phyloP scores from a whole-genome alignment of 306 rosid species.

The Quercus cerris region DNA sequence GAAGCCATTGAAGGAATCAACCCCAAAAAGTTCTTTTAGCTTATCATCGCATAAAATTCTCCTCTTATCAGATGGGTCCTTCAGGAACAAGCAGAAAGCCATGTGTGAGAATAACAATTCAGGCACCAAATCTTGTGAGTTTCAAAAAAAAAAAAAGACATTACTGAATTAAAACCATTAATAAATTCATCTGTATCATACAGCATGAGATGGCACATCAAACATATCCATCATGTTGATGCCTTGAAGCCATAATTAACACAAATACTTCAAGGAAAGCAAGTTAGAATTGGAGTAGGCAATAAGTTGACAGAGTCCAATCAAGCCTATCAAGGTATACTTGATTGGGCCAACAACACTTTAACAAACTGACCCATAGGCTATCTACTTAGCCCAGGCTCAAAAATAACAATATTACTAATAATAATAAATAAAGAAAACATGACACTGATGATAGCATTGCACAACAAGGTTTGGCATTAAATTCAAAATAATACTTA shows the following conservation, averaged over 20 bases:
- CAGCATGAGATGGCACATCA: neutral
- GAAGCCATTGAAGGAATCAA: slow-evolving; percentile 19
- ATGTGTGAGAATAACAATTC: neutral
- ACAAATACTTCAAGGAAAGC: neutral
- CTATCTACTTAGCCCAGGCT: too few species aligned
- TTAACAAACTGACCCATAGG: neutral
- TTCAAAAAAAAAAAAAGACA: neutral
- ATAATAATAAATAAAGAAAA: neutral
- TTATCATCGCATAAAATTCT: slow-evolving; percentile 17
- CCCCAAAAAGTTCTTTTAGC: slow-evolving; percentile 17
- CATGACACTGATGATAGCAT: neutral
- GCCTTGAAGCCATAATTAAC: too few species aligned
- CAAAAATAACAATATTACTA: too few species aligned
- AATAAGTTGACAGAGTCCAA: neutral
- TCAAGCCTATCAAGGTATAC: neutral
- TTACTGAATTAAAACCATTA: neutral
- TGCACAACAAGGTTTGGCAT: neutral
- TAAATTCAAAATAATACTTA: neutral
- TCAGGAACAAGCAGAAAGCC: slow-evolving; percentile 9
- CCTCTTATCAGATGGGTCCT: slow-evolving; percentile 30
- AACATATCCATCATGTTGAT: neutral
- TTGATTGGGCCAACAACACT: neutral
- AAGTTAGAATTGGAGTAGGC: neutral
- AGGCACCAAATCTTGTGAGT: neutral
- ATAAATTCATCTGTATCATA: neutral